phyloP scores from a whole-genome alignment of 1,139 yeast genomes.

The Diutina sp. region DNA sequence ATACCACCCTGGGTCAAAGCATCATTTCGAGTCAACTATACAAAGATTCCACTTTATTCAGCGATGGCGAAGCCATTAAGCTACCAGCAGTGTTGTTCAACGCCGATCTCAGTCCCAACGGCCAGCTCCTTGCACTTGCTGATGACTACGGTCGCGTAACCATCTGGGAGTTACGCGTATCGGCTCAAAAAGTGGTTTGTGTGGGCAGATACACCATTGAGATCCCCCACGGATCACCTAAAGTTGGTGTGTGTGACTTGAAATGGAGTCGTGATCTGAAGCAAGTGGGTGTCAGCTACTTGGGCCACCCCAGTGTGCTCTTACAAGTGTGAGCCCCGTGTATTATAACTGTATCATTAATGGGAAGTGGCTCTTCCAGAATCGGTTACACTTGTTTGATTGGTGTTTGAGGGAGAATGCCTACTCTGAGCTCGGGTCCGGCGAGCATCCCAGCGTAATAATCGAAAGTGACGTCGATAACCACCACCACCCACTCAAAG shows the following conservation, averaged over 20 bases:
- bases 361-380: background rate
- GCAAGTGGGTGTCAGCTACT: background rate
- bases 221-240: slow-evolving; percentile 3
- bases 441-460: background rate
- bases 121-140: slow-evolving; percentile 42
- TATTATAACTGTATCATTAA: background rate
- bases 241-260: slow-evolving; percentile 26
- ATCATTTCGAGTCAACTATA: slow-evolving; percentile 15
- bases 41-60: slow-evolving; percentile 7
- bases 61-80: slow-evolving; percentile 21
- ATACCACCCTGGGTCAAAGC: slow-evolving; percentile 28
- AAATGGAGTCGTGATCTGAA: slow-evolving; percentile 22
- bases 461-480: background rate
- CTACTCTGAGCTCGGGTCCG: background rate
- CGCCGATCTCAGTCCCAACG: slow-evolving; percentile 39
- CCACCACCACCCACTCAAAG: background rate
- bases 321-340: background rate
- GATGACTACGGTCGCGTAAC: slow-evolving; percentile 47
- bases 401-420: background rate
- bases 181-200: slow-evolving; percentile 11
- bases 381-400: background rate
- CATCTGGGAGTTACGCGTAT: slow-evolving; percentile 33
- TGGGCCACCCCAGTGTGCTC: background rate
- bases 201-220: slow-evolving; percentile 11
- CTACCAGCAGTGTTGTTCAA: slow-evolving; percentile 40